Evolutionary conservation across 768 basidiomycete species (phyloP).

Genomic region (Clitopilus passeckerianus): DNA sequence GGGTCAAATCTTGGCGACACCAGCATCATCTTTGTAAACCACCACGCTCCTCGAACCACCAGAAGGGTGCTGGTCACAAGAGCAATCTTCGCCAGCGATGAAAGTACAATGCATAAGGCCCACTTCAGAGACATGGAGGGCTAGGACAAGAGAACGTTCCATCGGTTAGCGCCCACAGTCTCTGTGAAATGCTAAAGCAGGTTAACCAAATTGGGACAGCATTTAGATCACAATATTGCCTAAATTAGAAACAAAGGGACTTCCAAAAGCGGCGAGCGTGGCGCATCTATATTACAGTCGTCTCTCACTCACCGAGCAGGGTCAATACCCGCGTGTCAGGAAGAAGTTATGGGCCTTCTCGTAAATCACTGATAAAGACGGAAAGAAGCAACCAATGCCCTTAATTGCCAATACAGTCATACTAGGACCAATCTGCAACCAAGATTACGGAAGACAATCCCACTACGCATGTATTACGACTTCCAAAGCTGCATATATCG

Average conservation of each 20-base stretch:
- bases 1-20: slow-evolving; percentile 44
- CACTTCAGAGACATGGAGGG: neutral
- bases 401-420: too few relatives aligned
- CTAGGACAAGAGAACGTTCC: neutral
- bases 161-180: neutral
- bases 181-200: neutral
- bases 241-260: neutral
- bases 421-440: too few relatives aligned
- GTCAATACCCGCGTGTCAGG: too few relatives aligned
- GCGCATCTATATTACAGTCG: too few relatives aligned
- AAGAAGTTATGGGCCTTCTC: too few relatives aligned
- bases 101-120: neutral
- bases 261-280: too few relatives aligned
- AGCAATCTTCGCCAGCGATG: slow-evolving; percentile 17
- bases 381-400: too few relatives aligned
- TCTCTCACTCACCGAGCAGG: too few relatives aligned
- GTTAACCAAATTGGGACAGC: neutral
- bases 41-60: slow-evolving; percentile 28
- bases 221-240: neutral
- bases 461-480: too few relatives aligned
- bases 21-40: slow-evolving; percentile 38
- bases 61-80: slow-evolving; percentile 23
- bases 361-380: too few relatives aligned
- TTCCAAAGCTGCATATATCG: too few relatives aligned
- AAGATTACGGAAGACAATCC: too few relatives aligned